These are phyloP conservation scores for Neonothopanus nambi DNA, from an alignment of 1,284 basidiomycete genomes.

Conservation along the genomic window DNA sequence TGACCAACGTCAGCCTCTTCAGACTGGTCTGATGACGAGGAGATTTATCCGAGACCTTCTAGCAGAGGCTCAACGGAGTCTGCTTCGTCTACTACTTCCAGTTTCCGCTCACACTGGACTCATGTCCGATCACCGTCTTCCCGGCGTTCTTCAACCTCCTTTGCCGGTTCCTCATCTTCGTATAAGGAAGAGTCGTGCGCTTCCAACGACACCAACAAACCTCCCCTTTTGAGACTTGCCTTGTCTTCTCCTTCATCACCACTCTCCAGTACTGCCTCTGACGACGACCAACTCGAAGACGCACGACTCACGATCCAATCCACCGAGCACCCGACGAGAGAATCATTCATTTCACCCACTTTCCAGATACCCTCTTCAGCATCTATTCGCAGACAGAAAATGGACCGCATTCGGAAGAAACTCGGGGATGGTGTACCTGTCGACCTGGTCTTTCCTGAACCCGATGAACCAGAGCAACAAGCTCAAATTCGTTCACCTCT, in stretches of 20 bases:
- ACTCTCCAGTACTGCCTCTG: background rate
- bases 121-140: background rate
- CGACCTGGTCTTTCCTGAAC: slow-evolving; percentile 53
- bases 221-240: slow-evolving; percentile 29
- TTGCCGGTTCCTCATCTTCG: background rate
- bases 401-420: slow-evolving; percentile 57
- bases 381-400: slow-evolving; percentile 49
- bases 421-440: slow-evolving; percentile 61
- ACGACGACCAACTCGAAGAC: slow-evolving; percentile 11
- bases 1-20: background rate
- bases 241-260: slow-evolving; percentile 4
- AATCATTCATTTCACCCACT: slow-evolving; percentile 29
- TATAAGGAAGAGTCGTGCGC: slow-evolving; percentile 1
- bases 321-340: slow-evolving; percentile 13
- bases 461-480: slow-evolving; percentile 6
- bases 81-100: slow-evolving; percentile 1
- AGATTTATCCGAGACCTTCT: slow-evolving; percentile 1
- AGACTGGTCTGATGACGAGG: slow-evolving; percentile 12
- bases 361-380: slow-evolving; percentile 42
- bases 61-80: slow-evolving; percentile 12
- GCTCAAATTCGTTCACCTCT: background rate
- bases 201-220: slow-evolving; percentile 14
- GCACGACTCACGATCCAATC: slow-evolving; percentile 9
- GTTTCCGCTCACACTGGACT: background rate
- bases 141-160: slow-evolving; percentile 5